Conservation (phyloP, 2,329 filamentous ascomycete genomes). For the Fusarium sp. region DNA sequence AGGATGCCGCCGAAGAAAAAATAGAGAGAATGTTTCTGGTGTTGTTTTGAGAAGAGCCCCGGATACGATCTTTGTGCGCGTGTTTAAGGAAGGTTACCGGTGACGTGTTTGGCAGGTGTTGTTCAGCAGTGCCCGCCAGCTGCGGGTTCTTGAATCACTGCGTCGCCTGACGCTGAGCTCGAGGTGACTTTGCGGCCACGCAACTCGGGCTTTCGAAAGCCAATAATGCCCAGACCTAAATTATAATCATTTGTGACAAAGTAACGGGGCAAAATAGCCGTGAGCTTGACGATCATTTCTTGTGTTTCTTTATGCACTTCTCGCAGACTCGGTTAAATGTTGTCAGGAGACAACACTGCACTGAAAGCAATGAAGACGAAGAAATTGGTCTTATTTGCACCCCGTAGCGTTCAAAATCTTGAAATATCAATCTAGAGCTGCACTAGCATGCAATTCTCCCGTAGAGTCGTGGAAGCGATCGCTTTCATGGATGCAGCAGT, state of each 20-base stretch:
- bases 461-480: background rate
- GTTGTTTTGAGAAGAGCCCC: too few species aligned
- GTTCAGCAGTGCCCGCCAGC: background rate
- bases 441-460: background rate
- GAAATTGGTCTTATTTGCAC: rapidly evolving
- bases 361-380: too few species aligned
- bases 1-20: background rate
- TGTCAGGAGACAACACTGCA: background rate
- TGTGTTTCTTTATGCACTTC: background rate
- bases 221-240: rapidly evolving
- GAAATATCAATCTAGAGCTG: background rate
- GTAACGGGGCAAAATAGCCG: rapidly evolving
- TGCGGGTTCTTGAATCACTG: rapidly evolving
- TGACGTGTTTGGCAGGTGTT: rapidly evolving
- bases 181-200: background rate
- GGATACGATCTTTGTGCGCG: too few species aligned
- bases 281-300: background rate
- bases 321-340: rapidly evolving
- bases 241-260: background rate
- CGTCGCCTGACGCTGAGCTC: background rate
- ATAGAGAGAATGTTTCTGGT: background rate
- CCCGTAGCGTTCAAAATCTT: rapidly evolving
- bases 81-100: rapidly evolving
- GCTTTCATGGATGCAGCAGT: background rate
- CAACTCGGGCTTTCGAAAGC: rapidly evolving